These are phyloP conservation scores for Basidiobolus meristosporus DNA, from an alignment of 371 early-diverging fungal genomes.

Conservation along the genomic window DNA sequence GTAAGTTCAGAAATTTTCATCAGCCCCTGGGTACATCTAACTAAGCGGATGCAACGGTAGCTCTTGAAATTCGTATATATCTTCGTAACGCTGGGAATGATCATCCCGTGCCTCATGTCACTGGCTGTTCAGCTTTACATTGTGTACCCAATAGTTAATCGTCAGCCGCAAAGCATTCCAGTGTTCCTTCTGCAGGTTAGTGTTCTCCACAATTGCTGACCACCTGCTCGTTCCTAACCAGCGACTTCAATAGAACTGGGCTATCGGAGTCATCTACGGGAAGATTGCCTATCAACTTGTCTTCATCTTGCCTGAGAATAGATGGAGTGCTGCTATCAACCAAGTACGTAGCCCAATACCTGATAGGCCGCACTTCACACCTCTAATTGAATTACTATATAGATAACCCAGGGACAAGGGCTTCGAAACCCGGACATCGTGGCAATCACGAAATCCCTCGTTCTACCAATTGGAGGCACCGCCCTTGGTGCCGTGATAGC, in stretches of 20 bases:
- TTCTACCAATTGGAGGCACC: too few relatives aligned
- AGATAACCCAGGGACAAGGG: too few relatives aligned
- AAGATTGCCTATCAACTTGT: constrained; percentile 22
- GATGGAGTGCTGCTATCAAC: constrained; percentile 12
- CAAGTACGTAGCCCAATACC: constrained; percentile 6
- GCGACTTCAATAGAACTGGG: constrained; percentile 22
- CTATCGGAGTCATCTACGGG: constrained; percentile 29
- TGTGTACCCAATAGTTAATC: neutral
- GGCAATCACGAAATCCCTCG: too few relatives aligned
- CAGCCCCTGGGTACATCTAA: neutral
- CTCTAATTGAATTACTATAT: too few relatives aligned
- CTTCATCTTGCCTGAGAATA: constrained; percentile 19
- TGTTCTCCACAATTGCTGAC: neutral
- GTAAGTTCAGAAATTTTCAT: too few relatives aligned
- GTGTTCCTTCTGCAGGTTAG: neutral
- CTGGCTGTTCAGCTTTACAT: neutral
- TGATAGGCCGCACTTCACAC: too few relatives aligned
- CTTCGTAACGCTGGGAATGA: neutral
- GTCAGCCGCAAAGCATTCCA: neutral
- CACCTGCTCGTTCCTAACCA: neutral
- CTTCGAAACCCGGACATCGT: too few relatives aligned
- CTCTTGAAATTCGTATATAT: neutral
- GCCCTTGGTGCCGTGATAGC: too few relatives aligned
- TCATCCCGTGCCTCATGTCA: neutral
- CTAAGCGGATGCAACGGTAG: neutral